These are phyloP conservation scores for Cornus controversa DNA, from an alignment of 148 eudicot species.

Conservation along the genomic window DNA sequence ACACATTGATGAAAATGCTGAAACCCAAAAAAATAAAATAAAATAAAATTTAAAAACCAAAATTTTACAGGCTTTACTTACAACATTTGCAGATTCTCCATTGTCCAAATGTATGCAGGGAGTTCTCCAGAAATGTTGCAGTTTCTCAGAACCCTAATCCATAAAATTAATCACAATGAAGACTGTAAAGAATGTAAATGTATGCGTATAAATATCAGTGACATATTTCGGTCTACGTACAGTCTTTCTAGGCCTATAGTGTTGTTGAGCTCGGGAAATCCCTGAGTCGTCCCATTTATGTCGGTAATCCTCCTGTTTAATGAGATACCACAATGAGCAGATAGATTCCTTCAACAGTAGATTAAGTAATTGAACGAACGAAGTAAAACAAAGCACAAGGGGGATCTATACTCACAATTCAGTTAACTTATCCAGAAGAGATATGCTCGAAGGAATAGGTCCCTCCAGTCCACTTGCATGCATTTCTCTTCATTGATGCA, in stretches of 20 bases:
- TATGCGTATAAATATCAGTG: neutral
- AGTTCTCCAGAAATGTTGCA: constrained; percentile 69
- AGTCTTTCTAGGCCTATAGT: constrained; percentile 31
- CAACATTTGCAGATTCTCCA: constrained; percentile 44
- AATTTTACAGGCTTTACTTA: constrained; percentile 37
- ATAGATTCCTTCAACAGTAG: constrained; percentile 3
- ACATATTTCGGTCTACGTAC: constrained; percentile 26
- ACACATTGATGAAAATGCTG: neutral
- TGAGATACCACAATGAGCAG: constrained; percentile 4
- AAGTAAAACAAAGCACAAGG: neutral
- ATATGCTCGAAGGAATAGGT: constrained; percentile 58
- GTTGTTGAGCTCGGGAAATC: constrained; percentile 49
- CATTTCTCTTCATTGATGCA: constrained; percentile 60
- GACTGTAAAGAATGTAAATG: neutral
- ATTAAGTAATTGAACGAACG: neutral
- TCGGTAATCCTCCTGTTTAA: constrained; percentile 74
- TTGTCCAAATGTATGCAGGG: constrained; percentile 54
- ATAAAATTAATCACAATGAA: constrained; percentile 18
- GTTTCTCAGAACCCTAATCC: constrained; percentile 61
- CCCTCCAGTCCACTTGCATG: constrained; percentile 68
- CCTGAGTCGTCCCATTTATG: constrained; percentile 44
- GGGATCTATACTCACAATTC: constrained; percentile 51
- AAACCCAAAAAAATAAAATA: neutral
- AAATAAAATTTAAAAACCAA: neutral
- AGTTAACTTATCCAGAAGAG: constrained; percentile 38